Evolutionary conservation across 1,284 basidiomycete species (phyloP).

Genomic region (Ceratobasidium sp.): DNA sequence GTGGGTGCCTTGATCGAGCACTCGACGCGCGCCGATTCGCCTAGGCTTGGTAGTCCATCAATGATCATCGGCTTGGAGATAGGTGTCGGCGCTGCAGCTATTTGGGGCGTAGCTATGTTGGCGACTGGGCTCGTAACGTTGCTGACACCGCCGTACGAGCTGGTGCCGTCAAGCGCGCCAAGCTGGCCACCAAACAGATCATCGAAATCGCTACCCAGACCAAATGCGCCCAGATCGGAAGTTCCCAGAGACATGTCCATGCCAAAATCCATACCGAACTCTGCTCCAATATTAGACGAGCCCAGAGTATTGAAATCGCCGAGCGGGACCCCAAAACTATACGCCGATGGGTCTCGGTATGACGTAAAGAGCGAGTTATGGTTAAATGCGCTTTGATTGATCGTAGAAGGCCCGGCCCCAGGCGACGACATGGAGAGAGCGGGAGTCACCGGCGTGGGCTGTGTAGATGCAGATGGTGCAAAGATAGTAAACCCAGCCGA

Average conservation of each 20-base stretch:
- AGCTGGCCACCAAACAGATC: constrained; percentile 44
- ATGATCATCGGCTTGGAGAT: constrained; percentile 25
- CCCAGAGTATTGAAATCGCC: constrained; percentile 32
- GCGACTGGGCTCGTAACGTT: constrained; percentile 18
- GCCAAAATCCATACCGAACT: constrained; percentile 24
- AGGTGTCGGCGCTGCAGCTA: constrained; percentile 33
- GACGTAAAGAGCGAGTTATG: constrained; percentile 83
- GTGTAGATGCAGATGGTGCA: constrained; percentile 60
- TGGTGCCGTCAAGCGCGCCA: constrained; percentile 27
- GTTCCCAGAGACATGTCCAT: constrained; percentile 25
- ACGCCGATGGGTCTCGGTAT: constrained; percentile 68
- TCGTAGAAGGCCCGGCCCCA: constrained; percentile 49
- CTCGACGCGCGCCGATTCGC: constrained; percentile 24
- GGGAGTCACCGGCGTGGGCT: constrained; percentile 65
- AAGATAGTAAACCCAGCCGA: constrained; percentile 40
- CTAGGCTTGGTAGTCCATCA: constrained; percentile 19
- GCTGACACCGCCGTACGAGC: constrained; percentile 34
- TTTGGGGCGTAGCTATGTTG: constrained; percentile 20
- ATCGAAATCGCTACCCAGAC: constrained; percentile 42
- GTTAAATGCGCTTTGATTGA: constrained; percentile 76
- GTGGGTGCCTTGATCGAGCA: constrained; percentile 46
- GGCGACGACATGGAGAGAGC: constrained; percentile 57
- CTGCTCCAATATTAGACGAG: not conserved
- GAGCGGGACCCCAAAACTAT: constrained; percentile 48
- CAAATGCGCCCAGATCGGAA: constrained; percentile 30